These are phyloP conservation scores for Wallacemonas rigidus DNA, from an alignment of 208 protist genomes.

Conservation along the genomic window DNA sequence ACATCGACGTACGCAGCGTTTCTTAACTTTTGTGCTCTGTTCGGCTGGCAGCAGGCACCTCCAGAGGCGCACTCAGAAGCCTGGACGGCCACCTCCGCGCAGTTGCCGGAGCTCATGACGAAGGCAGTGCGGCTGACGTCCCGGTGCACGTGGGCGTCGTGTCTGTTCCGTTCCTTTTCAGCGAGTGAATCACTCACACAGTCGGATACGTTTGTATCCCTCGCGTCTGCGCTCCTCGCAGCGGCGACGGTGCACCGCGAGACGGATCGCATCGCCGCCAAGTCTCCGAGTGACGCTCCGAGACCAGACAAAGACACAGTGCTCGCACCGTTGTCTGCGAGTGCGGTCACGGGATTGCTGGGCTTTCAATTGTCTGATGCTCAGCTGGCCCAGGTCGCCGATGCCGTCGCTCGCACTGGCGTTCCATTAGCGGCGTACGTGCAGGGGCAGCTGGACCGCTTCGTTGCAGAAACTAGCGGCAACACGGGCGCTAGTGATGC, in stretches of 20 bases:
- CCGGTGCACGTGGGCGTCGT: neutral
- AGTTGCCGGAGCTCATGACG: neutral
- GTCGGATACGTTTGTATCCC: neutral
- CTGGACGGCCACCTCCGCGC: too few relatives aligned
- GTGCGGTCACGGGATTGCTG: neutral
- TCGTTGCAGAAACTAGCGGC: neutral
- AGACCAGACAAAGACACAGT: neutral
- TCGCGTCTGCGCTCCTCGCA: neutral
- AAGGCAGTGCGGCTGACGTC: slow-evolving; percentile 4
- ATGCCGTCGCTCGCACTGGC: neutral
- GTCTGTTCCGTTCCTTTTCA: neutral
- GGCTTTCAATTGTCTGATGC: neutral
- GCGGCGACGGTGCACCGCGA: slow-evolving; percentile 4
- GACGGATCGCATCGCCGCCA: neutral
- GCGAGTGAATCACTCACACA: neutral
- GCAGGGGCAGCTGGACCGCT: slow-evolving; percentile 14
- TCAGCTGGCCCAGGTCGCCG: neutral
- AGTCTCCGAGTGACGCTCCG: neutral
- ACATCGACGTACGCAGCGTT: neutral
- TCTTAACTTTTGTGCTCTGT: slow-evolving; percentile 1
- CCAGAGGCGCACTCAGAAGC: too few relatives aligned
- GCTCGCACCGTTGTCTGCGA: neutral
- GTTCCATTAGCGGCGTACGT: slow-evolving; percentile 17
- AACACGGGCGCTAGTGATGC: neutral
- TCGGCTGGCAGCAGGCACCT: neutral